Percentiles rank a stretch among this genome's conserved stretches.
Conservation (phyloP, 2,329 filamentous ascomycete species). For the Fusarium equiseti region DNA sequence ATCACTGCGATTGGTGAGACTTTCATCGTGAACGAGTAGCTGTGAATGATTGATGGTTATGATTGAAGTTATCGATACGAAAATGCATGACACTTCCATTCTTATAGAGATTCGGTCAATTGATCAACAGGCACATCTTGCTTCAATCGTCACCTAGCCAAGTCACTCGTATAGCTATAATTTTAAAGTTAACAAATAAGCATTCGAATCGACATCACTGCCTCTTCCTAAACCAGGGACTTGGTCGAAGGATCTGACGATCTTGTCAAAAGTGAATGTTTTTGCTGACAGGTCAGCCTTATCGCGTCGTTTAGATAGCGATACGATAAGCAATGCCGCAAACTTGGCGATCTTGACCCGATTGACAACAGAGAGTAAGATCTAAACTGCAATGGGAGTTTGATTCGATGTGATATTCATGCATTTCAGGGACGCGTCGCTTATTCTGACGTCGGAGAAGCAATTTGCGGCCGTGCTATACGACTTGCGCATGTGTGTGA, state of each 20-base stretch:
- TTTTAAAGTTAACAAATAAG: neutral
- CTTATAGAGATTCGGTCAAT: neutral
- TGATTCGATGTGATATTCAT: neutral
- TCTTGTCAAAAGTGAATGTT: neutral
- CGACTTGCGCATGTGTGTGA: neutral
- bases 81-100: neutral
- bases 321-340: neutral
- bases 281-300: neutral
- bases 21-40: neutral
- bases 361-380: neutral
- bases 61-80: neutral
- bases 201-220: neutral
- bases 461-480: neutral
- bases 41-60: neutral
- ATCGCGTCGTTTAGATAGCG: constrained; percentile 1
- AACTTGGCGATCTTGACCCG: neutral
- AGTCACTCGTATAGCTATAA: neutral
- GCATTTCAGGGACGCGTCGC: constrained; percentile 45
- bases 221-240: neutral
- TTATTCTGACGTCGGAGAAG: neutral
- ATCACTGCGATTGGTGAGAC: neutral
- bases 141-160: no score
- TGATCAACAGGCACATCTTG: neutral
- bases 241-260: neutral
- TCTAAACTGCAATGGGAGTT: neutral